phyloP scores from a whole-genome alignment of 2,329 filamentous ascomycete genomes.

The Chaetomium strumarium region DNA sequence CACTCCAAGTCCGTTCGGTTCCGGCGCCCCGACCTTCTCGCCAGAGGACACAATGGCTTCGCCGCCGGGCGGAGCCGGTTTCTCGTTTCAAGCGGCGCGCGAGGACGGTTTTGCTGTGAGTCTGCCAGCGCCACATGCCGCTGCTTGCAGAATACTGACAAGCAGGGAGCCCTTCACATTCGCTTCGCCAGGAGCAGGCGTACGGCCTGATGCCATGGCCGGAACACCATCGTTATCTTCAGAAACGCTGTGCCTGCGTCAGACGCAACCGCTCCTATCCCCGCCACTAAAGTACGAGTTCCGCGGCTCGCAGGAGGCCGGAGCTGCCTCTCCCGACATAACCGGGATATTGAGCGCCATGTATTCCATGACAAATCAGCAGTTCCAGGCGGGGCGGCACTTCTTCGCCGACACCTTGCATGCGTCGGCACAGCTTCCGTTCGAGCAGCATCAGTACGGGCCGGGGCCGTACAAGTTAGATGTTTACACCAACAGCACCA shows the following conservation, averaged over 20 bases:
- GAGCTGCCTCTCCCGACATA: not conserved
- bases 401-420: constrained; percentile 6
- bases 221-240: not conserved
- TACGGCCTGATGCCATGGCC: not conserved
- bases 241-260: constrained; percentile 9
- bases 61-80: not conserved
- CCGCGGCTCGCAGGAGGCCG: constrained; percentile 8
- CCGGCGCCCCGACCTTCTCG: constrained; percentile 2
- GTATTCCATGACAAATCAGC: not conserved
- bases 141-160: not conserved
- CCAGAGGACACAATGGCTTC: constrained; percentile 7
- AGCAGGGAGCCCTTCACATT: constrained; percentile 27
- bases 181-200: constrained; percentile 8
- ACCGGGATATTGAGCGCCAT: constrained; percentile 2
- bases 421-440: not conserved
- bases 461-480: constrained; percentile 40
- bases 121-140: not conserved
- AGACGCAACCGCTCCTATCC: not conserved
- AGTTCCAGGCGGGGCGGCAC: not conserved
- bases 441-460: constrained; percentile 22
- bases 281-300: constrained; percentile 10
- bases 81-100: constrained; percentile 1
- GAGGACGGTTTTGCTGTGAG: constrained; percentile 9
- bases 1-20: constrained; percentile 21
- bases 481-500: constrained; percentile 63